phyloP scores from a whole-genome alignment of 306 rosid genomes.

The Acacia melanoxylon region DNA sequence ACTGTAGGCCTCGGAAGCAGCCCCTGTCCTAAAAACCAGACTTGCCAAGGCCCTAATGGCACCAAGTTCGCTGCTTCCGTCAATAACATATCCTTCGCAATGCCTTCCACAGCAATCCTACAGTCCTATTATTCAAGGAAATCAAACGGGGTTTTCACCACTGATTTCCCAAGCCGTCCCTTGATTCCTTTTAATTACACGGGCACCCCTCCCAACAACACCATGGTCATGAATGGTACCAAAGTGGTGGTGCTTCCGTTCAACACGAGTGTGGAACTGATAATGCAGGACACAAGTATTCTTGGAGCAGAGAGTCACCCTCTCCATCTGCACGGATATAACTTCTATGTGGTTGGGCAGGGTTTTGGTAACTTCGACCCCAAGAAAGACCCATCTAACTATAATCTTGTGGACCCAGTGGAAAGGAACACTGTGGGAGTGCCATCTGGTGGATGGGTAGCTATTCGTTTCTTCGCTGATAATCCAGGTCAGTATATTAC shows the following conservation, averaged over 20 bases:
- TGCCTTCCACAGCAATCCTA: conserved; percentile 20
- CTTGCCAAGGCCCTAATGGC: conserved; percentile 40
- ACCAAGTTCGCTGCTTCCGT: conserved; percentile 32
- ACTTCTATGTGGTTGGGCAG: conserved; percentile 35
- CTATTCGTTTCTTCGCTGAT: conserved; percentile 38
- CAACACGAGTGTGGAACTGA: conserved; percentile 30
- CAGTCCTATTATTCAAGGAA: conserved; percentile 33
- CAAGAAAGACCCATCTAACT: conserved; percentile 29
- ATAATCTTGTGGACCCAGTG: conserved; percentile 31
- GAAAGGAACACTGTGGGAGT: conserved; percentile 38
- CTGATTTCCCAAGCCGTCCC: conserved; percentile 32
- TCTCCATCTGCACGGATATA: conserved; percentile 31
- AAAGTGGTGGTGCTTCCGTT: conserved; percentile 34
- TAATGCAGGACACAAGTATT: conserved; percentile 35
- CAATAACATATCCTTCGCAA: conserved; percentile 31
- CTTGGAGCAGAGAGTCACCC: conserved; percentile 36
- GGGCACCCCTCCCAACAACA: conserved; percentile 33
- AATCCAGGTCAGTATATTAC: conserved; percentile 27
- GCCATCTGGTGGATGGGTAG: conserved; percentile 40
- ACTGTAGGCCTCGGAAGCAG: conserved; percentile 38
- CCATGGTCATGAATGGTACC: conserved; percentile 29
- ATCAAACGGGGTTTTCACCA: conserved; percentile 35
- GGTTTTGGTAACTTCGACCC: conserved; percentile 39
- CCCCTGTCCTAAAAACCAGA: conserved; percentile 36
- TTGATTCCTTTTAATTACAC: conserved; percentile 27